Evolutionary conservation across 2,329 filamentous ascomycete species (phyloP).

Genomic region (Penicillium brasilianum): DNA sequence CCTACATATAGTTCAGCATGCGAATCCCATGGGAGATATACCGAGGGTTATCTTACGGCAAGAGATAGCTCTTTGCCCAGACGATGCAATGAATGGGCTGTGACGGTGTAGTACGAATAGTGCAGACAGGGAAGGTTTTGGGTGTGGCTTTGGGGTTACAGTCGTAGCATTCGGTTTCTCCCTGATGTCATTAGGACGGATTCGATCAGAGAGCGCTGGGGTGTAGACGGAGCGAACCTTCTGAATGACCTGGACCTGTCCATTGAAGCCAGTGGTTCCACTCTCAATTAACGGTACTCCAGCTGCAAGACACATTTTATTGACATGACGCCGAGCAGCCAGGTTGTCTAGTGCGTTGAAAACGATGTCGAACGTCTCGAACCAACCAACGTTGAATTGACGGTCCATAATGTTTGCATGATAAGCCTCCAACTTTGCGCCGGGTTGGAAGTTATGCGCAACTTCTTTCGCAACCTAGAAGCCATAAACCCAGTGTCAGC

Average conservation of each 20-base stretch:
- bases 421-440: conserved; percentile 82
- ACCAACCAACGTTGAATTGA: conserved; percentile 88
- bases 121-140: conserved; percentile 94
- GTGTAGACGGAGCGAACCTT: conserved; percentile 55
- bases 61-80: conserved; percentile 95
- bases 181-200: conserved; percentile 48
- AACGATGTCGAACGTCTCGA: conserved; percentile 78
- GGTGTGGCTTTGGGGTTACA: conserved; percentile 88
- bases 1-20: conserved; percentile 43
- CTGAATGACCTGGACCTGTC: conserved; percentile 95
- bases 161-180: conserved; percentile 92
- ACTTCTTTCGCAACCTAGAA: conserved; percentile 86
- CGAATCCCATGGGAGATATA: not conserved
- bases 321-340: conserved; percentile 91
- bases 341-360: conserved; percentile 98
- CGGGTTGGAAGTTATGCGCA: conserved; percentile 86
- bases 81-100: conserved; percentile 99
- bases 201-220: not conserved
- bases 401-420: conserved; percentile 94
- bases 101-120: conserved; percentile 92
- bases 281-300: conserved; percentile 92
- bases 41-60: conserved; percentile 60
- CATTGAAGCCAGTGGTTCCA: conserved; percentile 96
- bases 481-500: conserved; percentile 22
- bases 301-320: conserved; percentile 94